phyloP scores from a whole-genome alignment of 441 rosid species.

The Codiaeum variegatum region DNA sequence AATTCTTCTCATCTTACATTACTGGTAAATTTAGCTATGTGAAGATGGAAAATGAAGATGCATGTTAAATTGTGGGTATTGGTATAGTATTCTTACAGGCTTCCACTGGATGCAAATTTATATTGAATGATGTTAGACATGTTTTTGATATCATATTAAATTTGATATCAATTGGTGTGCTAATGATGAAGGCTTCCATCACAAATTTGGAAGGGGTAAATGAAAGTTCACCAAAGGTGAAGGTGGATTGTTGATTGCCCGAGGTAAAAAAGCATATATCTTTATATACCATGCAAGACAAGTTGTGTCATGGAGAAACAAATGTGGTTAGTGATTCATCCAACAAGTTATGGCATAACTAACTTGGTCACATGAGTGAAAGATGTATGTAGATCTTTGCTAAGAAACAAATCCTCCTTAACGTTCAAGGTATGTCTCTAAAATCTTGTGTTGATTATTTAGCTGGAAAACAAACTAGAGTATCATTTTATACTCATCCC shows the following conservation, averaged over 20 bases:
- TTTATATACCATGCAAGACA: not conserved
- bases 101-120: not conserved
- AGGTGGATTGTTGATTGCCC: not conserved
- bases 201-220: too few species aligned
- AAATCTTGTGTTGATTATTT: not conserved
- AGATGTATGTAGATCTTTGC: not conserved
- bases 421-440: not conserved
- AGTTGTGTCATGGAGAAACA: not conserved
- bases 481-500: not conserved
- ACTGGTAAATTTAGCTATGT: not conserved
- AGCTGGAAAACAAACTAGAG: not conserved
- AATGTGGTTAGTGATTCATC: too few species aligned
- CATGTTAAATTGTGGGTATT: not conserved
- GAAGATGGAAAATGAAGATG: not conserved
- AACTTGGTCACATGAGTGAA: not conserved
- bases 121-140: not conserved
- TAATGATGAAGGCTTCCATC: too few species aligned
- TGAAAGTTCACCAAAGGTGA: not conserved
- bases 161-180: not conserved
- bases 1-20: not conserved
- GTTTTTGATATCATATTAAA: not conserved
- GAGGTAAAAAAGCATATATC: not conserved
- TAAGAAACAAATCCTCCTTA: not conserved
- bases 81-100: not conserved
- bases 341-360: not conserved